A percentile compares a stretch with the other conserved stretches of the same genome.
Conservation (phyloP, 495 filamentous ascomycete species). For the Aspergillus sparsus region DNA sequence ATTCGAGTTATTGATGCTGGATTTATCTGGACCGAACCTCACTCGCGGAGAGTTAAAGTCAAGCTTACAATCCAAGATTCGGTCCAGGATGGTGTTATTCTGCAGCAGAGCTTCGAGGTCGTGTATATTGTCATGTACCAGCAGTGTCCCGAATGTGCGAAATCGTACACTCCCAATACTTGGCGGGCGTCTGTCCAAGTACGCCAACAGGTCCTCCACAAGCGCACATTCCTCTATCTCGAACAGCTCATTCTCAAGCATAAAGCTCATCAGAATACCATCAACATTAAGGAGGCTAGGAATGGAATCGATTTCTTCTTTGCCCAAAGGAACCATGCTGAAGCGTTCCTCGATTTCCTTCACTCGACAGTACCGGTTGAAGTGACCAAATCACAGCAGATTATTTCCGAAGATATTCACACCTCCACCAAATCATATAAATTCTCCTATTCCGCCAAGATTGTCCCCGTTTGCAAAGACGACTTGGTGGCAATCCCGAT, state of each 20-base stretch:
- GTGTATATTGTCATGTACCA: slow-evolving; percentile 85
- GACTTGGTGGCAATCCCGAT: slow-evolving; percentile 91
- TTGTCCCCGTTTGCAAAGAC: slow-evolving; percentile 95
- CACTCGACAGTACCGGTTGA: slow-evolving; percentile 74
- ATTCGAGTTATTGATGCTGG: slow-evolving; percentile 90
- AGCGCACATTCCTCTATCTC: slow-evolving; percentile 93
- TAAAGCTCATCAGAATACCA: slow-evolving; percentile 84
- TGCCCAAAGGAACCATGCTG: slow-evolving; percentile 82
- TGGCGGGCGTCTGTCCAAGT: slow-evolving; percentile 88
- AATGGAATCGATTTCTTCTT: slow-evolving; percentile 97
- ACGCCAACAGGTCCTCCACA: slow-evolving; percentile 95
- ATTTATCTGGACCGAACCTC: slow-evolving; percentile 98
- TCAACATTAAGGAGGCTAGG: slow-evolving; percentile 94
- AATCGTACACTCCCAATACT: slow-evolving; percentile 92
- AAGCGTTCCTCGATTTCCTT: slow-evolving; percentile 90
- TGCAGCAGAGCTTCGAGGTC: slow-evolving; percentile 94
- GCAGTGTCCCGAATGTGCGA: slow-evolving; percentile 67
- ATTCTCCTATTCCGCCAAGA: slow-evolving; percentile 80
- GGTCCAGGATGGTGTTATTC: slow-evolving; percentile 69
- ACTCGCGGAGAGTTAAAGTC: slow-evolving; percentile 83
- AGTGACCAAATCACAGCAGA: slow-evolving; percentile 82
- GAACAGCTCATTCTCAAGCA: slow-evolving; percentile 97
- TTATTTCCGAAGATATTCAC: slow-evolving; percentile 93
- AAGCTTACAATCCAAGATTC: slow-evolving; percentile 89
- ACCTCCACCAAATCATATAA: slow-evolving; percentile 89